Conservation (phyloP, 2,329 filamentous ascomycete species). For the Rhexocercosporidium sp. region DNA sequence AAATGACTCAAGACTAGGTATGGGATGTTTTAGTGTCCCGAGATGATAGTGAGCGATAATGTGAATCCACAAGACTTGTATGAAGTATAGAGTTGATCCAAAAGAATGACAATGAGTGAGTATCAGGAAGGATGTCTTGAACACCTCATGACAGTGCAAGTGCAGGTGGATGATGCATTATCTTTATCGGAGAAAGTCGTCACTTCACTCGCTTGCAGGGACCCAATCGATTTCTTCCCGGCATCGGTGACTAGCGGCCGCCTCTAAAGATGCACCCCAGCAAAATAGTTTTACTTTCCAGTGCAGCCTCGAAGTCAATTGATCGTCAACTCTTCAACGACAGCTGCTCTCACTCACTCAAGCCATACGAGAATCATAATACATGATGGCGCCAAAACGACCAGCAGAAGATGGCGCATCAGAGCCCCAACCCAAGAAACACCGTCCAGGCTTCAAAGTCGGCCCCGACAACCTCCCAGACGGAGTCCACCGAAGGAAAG, state of each 20-base stretch:
- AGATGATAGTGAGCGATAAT: not conserved
- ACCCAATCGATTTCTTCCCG: constrained; percentile 4
- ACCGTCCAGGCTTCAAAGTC: constrained; percentile 77
- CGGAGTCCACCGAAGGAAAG: constrained; percentile 84
- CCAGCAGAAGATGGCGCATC: constrained; percentile 52
- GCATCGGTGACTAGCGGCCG: constrained; percentile 7
- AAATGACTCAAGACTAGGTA: constrained; percentile 21
- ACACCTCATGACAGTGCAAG: not conserved
- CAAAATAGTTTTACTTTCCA: not conserved
- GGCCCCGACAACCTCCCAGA: constrained; percentile 91
- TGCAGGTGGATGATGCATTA: not conserved
- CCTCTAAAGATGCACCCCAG: not conserved
- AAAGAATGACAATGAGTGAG: not conserved
- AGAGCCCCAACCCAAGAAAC: constrained; percentile 54
- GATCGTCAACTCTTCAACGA: not conserved
- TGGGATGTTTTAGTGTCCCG: not conserved
- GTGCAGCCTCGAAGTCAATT: not conserved
- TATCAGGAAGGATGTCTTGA: not conserved
- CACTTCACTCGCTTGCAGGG: constrained; percentile 1
- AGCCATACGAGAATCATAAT: not conserved
- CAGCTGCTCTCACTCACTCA: not conserved
- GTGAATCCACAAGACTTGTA: not conserved
- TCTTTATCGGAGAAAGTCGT: constrained; percentile 15
- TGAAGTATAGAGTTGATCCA: not conserved
- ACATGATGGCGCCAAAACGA: constrained; percentile 63